phyloP scores from a whole-genome alignment of 1,139 yeast genomes.

The Yamadazyma conglobata region DNA sequence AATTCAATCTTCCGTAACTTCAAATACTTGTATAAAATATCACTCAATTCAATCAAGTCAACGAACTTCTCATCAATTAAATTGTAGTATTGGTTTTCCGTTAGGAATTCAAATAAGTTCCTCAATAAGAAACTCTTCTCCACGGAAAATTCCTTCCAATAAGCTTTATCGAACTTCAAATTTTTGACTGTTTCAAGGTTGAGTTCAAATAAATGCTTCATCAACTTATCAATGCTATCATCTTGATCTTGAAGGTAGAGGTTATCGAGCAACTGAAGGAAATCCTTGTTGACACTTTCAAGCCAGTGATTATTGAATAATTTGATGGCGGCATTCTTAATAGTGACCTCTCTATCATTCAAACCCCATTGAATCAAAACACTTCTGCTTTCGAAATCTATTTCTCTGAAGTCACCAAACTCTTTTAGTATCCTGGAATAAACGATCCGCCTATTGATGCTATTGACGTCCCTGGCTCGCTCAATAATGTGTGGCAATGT shows the following conservation, averaged over 20 bases:
- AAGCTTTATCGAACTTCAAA: slow-evolving; percentile 53
- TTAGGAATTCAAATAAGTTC: slow-evolving; percentile 63
- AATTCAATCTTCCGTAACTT: slow-evolving; percentile 39
- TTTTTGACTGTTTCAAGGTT: slow-evolving; percentile 60
- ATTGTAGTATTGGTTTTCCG: slow-evolving; percentile 48
- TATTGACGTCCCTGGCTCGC: slow-evolving; percentile 77
- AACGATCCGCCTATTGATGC: slow-evolving; percentile 68
- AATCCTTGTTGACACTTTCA: slow-evolving; percentile 61
- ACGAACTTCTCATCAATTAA: slow-evolving; percentile 72
- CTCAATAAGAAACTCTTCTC: slow-evolving; percentile 75
- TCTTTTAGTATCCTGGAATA: slow-evolving; percentile 68
- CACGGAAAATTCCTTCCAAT: slow-evolving; percentile 70
- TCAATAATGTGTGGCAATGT: slow-evolving; percentile 66
- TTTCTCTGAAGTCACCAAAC: slow-evolving; percentile 61
- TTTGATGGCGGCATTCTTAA: slow-evolving; percentile 66
- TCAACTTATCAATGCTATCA: slow-evolving; percentile 58
- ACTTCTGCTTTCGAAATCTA: slow-evolving; percentile 59
- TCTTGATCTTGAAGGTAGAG: slow-evolving; percentile 63
- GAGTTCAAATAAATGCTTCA: slow-evolving; percentile 57
- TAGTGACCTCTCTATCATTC: slow-evolving; percentile 76
- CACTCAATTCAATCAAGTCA: slow-evolving; percentile 72
- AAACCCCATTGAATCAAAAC: slow-evolving; percentile 78
- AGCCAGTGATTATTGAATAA: slow-evolving; percentile 77
- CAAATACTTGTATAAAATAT: slow-evolving; percentile 51
- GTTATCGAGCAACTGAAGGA: slow-evolving; percentile 67